Conservation (phyloP, 2,329 filamentous ascomycete species). For the Cytospora piceicola region DNA sequence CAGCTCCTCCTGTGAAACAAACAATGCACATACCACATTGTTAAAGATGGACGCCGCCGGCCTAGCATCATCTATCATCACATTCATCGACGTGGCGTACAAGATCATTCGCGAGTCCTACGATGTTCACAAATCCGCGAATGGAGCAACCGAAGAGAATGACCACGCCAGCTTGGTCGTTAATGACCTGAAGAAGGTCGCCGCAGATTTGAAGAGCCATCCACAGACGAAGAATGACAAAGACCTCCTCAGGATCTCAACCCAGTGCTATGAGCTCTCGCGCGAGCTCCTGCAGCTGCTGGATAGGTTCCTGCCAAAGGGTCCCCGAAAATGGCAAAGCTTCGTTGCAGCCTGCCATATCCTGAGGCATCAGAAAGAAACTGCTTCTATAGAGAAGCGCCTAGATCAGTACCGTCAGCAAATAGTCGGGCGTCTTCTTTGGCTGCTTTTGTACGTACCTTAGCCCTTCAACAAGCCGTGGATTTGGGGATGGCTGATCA, state of each 20-base stretch:
- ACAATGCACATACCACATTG: too few species aligned
- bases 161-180: slow-evolving; percentile 14
- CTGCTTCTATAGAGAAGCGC: not conserved
- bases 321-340: slow-evolving; percentile 11
- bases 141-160: slow-evolving; percentile 4
- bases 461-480: too few species aligned
- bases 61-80: slow-evolving; percentile 14
- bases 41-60: slow-evolving; percentile 3
- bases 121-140: slow-evolving; percentile 1
- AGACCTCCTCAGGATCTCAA: not conserved
- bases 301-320: slow-evolving; percentile 6
- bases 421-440: slow-evolving; percentile 5
- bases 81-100: slow-evolving; percentile 11
- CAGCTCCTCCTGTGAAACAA: too few species aligned
- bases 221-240: not conserved
- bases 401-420: slow-evolving; percentile 10
- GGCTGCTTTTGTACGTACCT: not conserved
- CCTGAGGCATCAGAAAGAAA: slow-evolving; percentile 10
- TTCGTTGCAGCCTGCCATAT: slow-evolving; percentile 13
- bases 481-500: not conserved
- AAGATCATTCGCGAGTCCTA: slow-evolving; percentile 1
- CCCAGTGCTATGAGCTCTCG: slow-evolving; percentile 7
- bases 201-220: slow-evolving; percentile 3
- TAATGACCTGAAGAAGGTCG: slow-evolving; percentile 7
- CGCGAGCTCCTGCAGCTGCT: slow-evolving; percentile 3